phyloP scores from a whole-genome alignment of 2,329 filamentous ascomycete genomes.

The Aspergillus felis region DNA sequence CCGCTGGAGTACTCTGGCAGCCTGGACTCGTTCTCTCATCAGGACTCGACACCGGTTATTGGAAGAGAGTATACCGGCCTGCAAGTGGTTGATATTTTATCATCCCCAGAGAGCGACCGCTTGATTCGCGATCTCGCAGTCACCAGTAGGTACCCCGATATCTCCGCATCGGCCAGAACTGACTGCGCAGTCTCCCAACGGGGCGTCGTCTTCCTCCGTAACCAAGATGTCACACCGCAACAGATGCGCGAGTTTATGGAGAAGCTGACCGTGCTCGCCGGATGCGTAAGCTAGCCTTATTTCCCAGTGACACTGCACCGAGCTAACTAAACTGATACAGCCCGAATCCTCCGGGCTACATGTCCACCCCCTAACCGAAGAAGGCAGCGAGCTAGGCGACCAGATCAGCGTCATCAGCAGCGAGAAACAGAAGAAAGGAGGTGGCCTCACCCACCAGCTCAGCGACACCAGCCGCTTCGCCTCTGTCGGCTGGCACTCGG shows the following conservation, averaged over 20 bases:
- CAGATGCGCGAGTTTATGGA: constrained; percentile 57
- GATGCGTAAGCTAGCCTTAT: constrained; percentile 29
- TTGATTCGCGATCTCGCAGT: constrained; percentile 63
- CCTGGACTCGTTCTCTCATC: constrained; percentile 36
- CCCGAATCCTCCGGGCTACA: constrained; percentile 52
- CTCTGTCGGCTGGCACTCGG: constrained; percentile 52
- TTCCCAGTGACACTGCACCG: background rate
- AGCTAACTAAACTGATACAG: constrained; percentile 29
- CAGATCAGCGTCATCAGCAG: constrained; percentile 64
- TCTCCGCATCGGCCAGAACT: background rate
- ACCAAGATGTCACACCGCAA: constrained; percentile 57
- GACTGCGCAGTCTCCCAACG: constrained; percentile 56
- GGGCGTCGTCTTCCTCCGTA: constrained; percentile 68
- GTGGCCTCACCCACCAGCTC: constrained; percentile 28
- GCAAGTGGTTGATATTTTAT: constrained; percentile 49
- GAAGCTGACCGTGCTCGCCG: constrained; percentile 42
- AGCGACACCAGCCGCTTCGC: constrained; percentile 33
- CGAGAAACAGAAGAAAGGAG: constrained; percentile 48
- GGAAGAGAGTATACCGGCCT: constrained; percentile 38
- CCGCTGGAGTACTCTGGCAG: constrained; percentile 38
- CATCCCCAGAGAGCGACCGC: constrained; percentile 59
- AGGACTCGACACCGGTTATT: constrained; percentile 42
- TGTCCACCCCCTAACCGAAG: constrained; percentile 57
- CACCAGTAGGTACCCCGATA: constrained; percentile 49
- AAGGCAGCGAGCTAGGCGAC: constrained; percentile 53